Percentiles rank a stretch among this genome's conserved stretches.
Conservation (phyloP, 2,329 filamentous ascomycete genomes). For the Chlorencoelia australis region DNA sequence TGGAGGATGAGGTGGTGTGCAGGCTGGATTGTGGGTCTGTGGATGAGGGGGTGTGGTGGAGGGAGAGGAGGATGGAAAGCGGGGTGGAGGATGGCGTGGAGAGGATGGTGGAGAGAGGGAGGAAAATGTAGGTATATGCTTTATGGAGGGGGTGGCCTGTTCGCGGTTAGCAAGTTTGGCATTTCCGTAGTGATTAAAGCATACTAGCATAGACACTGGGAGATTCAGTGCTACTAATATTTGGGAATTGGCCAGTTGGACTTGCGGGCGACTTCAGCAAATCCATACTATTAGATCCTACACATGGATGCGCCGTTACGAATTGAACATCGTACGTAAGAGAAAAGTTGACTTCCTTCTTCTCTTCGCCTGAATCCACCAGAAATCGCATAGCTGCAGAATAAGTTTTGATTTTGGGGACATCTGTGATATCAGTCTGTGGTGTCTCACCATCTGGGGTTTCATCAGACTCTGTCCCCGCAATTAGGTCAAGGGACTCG, state of each 20-base stretch:
- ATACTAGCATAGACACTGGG: constrained; percentile 2
- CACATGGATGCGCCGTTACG: constrained; percentile 56
- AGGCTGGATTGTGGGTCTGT: constrained; percentile 23
- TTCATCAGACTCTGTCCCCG: constrained; percentile 33
- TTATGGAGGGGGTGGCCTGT: constrained; percentile 54
- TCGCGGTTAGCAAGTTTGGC: constrained; percentile 4
- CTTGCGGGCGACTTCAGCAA: constrained; percentile 50
- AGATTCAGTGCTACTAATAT: constrained; percentile 3
- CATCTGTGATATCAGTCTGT: constrained; percentile 7
- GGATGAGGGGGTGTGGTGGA: constrained; percentile 41
- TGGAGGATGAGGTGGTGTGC: constrained; percentile 28
- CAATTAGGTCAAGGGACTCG: constrained; percentile 39
- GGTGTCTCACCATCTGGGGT: constrained; percentile 27
- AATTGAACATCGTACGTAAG: constrained; percentile 52
- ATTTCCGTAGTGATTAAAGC: no score
- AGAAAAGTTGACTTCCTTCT: constrained; percentile 23
- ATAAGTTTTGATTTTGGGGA: constrained; percentile 20
- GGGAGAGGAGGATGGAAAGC: constrained; percentile 27
- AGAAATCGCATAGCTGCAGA: constrained; percentile 25
- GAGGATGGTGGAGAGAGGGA: constrained; percentile 27
- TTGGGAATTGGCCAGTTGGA: constrained; percentile 48
- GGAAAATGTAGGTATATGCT: constrained; percentile 47
- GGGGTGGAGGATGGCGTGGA: constrained; percentile 33
- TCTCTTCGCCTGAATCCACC: constrained; percentile 14
- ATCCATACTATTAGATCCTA: constrained; percentile 44